Evolutionary conservation across 2,329 filamentous ascomycete genomes (phyloP).

Genomic region (Fusarium solani-melongenae): DNA sequence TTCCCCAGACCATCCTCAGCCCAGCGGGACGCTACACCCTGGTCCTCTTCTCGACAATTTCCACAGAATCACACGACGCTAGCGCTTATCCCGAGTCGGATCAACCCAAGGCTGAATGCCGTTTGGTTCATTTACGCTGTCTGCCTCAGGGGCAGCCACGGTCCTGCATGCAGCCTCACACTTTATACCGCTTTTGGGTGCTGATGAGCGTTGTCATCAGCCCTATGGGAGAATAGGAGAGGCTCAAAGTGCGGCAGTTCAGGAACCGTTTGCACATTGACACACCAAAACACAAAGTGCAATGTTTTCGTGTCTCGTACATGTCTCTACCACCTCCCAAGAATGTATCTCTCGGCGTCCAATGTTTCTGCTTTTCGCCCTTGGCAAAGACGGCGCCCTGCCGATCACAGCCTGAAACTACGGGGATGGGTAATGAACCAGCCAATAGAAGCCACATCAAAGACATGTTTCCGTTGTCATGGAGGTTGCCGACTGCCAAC

Average conservation of each 20-base stretch:
- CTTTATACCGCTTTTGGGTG: not conserved
- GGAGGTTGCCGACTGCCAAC: not conserved
- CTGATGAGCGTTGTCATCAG: slow-evolving; percentile 2
- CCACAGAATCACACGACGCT: slow-evolving; percentile 12
- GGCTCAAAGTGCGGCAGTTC: not conserved
- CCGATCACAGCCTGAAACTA: slow-evolving; percentile 5
- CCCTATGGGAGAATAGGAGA: slow-evolving; percentile 5
- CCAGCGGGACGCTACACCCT: not conserved
- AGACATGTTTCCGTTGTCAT: not conserved
- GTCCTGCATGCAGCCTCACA: not conserved
- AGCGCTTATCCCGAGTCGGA: slow-evolving; percentile 26
- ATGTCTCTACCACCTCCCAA: not conserved
- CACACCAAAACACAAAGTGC: not conserved
- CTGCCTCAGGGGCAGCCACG: not conserved
- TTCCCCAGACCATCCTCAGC: not conserved
- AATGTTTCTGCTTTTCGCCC: not conserved
- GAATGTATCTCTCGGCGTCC: not conserved
- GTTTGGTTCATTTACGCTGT: not conserved
- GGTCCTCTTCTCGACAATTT: slow-evolving; percentile 15
- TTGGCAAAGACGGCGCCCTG: not conserved
- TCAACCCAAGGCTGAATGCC: slow-evolving; percentile 8
- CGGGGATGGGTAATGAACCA: not conserved
- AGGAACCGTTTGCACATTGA: not conserved
- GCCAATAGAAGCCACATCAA: not conserved
- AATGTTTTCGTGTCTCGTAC: not conserved